phyloP scores from a whole-genome alignment of 257 asterid species.

The Cynanchum wilfordii region DNA sequence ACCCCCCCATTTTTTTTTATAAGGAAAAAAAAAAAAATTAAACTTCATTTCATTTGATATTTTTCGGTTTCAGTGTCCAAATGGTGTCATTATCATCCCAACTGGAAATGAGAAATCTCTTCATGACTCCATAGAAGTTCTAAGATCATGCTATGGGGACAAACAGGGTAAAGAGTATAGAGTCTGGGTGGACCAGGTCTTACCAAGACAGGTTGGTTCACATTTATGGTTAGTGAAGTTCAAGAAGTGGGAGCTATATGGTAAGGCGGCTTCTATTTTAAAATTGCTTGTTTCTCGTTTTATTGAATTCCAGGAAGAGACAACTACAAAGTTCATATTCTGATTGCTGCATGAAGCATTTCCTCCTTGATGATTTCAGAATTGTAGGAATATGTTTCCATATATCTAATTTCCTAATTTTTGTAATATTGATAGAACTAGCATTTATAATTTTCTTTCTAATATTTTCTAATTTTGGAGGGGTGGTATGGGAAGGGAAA shows the following conservation, averaged over 20 bases:
- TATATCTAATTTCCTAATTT: neutral
- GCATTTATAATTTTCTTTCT: neutral
- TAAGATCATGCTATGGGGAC: conserved; percentile 57
- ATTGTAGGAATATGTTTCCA: neutral
- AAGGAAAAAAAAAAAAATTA: no score
- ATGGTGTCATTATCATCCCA: conserved; percentile 67
- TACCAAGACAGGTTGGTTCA: conserved; percentile 56
- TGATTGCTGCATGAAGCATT: neutral
- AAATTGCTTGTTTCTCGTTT: neutral
- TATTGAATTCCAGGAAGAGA: neutral
- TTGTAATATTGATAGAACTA: neutral
- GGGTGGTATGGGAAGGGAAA: neutral
- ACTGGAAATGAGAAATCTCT: conserved; percentile 68
- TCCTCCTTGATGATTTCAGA: neutral
- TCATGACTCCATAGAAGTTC: conserved; percentile 43
- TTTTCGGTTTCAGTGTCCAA: conserved; percentile 48
- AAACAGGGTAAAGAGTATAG: conserved; percentile 58
- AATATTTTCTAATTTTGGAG: no score
- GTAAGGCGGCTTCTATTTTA: conserved; percentile 34
- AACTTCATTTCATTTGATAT: conserved; percentile 3
- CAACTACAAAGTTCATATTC: neutral
- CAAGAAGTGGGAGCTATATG: conserved; percentile 89
- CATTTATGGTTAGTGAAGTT: conserved; percentile 79
- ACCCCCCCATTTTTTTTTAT: no score
- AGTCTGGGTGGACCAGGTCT: conserved; percentile 91